Evolutionary conservation across 768 basidiomycete species (phyloP).

Genomic region (Leccinum olivaceopallidum): DNA sequence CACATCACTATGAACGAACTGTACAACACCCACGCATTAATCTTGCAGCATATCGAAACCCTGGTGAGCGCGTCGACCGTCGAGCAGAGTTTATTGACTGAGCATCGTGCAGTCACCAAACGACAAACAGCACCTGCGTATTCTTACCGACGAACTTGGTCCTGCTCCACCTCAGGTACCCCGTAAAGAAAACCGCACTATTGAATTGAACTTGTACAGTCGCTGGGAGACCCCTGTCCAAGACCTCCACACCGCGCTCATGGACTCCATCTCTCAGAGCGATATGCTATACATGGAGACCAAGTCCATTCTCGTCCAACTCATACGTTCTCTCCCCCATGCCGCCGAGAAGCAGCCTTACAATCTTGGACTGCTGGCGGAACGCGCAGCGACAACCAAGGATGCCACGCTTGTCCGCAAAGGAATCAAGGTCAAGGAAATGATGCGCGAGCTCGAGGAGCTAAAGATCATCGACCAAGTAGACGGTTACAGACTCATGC

Average conservation of each 20-base stretch:
- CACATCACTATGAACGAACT: constrained; percentile 98
- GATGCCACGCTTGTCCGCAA: constrained; percentile 93
- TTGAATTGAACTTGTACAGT: constrained; percentile 90
- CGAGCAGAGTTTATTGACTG: not conserved
- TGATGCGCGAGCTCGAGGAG: constrained; percentile 95
- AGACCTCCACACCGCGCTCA: constrained; percentile 93
- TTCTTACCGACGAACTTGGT: constrained; percentile 95
- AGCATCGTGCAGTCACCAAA: constrained; percentile 73
- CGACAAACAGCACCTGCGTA: constrained; percentile 96
- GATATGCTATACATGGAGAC: constrained; percentile 99
- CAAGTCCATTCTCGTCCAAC: constrained; percentile 98
- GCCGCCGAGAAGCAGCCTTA: constrained; percentile 85
- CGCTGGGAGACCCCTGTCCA: constrained; percentile 99
- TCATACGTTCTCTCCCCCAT: constrained; percentile 91
- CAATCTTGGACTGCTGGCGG: constrained; percentile 85
- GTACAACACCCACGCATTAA: constrained; percentile 97
- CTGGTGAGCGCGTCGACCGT: constrained; percentile 56
- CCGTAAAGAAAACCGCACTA: constrained; percentile 94
- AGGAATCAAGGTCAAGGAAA: constrained; percentile 99
- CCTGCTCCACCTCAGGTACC: constrained; percentile 93
- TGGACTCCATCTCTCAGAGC: constrained; percentile 95
- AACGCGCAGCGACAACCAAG: constrained; percentile 95
- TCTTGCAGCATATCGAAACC: constrained; percentile 92
- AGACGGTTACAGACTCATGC: constrained; percentile 93
- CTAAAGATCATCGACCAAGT: constrained; percentile 76